These are phyloP conservation scores for Cinnamomum chago DNA, from an alignment of 164 flowering plant genomes.

Conservation along the genomic window DNA sequence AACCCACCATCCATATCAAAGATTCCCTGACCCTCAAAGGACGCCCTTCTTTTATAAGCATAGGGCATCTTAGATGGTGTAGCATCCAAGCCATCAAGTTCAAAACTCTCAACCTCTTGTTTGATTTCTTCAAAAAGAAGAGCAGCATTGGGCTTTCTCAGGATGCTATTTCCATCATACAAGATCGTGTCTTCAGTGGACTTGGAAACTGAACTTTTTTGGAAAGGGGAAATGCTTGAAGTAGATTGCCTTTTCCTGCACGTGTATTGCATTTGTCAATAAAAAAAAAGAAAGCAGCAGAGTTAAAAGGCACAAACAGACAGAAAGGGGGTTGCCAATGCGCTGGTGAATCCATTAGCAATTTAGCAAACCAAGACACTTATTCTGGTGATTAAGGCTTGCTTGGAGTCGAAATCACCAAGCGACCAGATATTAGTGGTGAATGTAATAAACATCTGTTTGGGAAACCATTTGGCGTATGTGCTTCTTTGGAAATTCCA, in stretches of 20 bases:
- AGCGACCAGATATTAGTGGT: too few species aligned
- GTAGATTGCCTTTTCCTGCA: conserved; percentile 61
- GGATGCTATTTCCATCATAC: conserved; percentile 46
- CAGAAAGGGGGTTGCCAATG: too few species aligned
- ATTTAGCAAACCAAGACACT: too few species aligned
- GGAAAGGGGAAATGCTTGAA: conserved; percentile 46
- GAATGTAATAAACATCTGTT: too few species aligned
- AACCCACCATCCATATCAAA: conserved; percentile 29
- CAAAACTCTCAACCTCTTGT: conserved; percentile 61
- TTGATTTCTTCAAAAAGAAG: conserved; percentile 83
- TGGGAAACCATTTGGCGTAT: too few species aligned
- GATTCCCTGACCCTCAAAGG: conserved; percentile 34
- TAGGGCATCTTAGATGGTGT: conserved; percentile 30
- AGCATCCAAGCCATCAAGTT: conserved; percentile 33
- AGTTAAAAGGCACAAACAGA: too few species aligned
- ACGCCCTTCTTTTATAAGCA: conserved; percentile 43
- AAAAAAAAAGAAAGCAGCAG: background rate
- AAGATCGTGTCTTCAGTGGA: conserved; percentile 36
- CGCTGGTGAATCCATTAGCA: too few species aligned
- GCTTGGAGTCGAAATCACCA: too few species aligned
- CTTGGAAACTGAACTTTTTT: conserved; percentile 42
- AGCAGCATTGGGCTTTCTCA: conserved; percentile 69
- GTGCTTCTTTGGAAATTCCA: too few species aligned
- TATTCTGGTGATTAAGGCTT: too few species aligned
- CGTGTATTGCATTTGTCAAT: background rate